Base-by-base conservation (phyloP, 352 stramenopile species). In the Phytophthora fragariae region DNA sequence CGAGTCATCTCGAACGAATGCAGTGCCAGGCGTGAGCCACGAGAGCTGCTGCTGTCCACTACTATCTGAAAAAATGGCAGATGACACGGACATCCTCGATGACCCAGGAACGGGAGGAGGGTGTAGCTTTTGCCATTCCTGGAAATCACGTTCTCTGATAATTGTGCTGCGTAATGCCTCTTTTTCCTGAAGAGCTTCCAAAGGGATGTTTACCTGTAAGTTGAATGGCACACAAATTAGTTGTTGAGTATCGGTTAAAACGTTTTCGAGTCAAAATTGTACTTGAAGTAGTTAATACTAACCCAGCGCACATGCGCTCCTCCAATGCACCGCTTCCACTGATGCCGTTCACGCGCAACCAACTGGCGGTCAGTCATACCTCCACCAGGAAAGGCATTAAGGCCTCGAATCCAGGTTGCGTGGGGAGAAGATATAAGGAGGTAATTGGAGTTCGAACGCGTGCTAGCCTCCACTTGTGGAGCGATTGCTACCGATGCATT, bases 321-420 rank as follows among this genome's bases (percentile, higher is more conserved):
- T 46, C 61, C 64, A 59, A 94, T 67, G 56, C 77, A 91, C 15
- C 89, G 82, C 54, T 94, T 95, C 86, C 86, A 94, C 50, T 88
- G 77, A 39, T 92, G 84, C 6, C 89, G 79, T 12, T 89, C 82
- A 5, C 82, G 74, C 17, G 85, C 84, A 57, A 88, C 70, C 9
- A 80, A 74, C 50, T 95, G 86, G 1, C 81, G 80, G 27, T 92
- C 82, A 52, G 70, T 90, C 29, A 88, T 66, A 35, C 74, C 55
- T 57, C 39, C 31, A 62, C 39, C 80, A 47, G 55, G 17, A 56
- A 74, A 62, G 11, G 37, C 31, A 3, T 74, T 62, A n/a, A 65
- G 12, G 11, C 62, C 8, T 37, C 49, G 53, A 69, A 49, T 60
- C 59, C 56, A 76, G 37, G 39, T 52, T 8, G 57, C 24, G 7